Percentiles rank a stretch among this genome's conserved stretches.
Evolutionary conservation across 768 basidiomycete genomes (phyloP).

Genomic region (Cubamyces sp.): DNA sequence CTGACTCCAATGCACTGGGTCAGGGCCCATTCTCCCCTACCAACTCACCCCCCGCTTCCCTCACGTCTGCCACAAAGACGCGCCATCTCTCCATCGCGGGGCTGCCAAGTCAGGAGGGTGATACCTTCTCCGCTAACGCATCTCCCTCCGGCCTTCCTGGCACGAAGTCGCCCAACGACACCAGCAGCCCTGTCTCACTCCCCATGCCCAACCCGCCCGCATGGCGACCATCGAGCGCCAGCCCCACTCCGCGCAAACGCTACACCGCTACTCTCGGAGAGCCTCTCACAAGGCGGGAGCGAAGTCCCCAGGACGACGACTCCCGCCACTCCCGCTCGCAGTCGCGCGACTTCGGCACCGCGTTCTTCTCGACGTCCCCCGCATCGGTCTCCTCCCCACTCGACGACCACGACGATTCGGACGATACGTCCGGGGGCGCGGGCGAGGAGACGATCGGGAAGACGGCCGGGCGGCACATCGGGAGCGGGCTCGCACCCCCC

Average conservation of each 20-base stretch:
- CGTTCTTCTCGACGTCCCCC: constrained; percentile 47
- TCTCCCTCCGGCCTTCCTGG: constrained; percentile 32
- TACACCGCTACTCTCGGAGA: constrained; percentile 87
- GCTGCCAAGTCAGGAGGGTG: constrained; percentile 37
- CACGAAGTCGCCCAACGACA: constrained; percentile 21
- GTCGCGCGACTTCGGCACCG: constrained; percentile 42
- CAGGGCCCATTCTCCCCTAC: constrained; percentile 54
- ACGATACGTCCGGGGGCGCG: constrained; percentile 43
- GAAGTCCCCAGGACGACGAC: constrained; percentile 34
- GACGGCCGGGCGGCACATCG: constrained; percentile 36
- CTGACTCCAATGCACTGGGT: constrained; percentile 43
- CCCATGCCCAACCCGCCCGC: constrained; percentile 47
- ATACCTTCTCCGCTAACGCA: constrained; percentile 17
- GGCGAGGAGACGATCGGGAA: constrained; percentile 67
- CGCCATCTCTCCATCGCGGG: constrained; percentile 56
- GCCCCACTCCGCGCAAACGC: constrained; percentile 71
- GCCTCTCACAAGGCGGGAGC: constrained; percentile 51
- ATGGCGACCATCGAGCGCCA: constrained; percentile 58
- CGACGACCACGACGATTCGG: constrained; percentile 39
- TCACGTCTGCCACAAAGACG: constrained; percentile 34
- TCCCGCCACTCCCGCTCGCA: constrained; percentile 32
- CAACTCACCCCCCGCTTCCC: constrained; percentile 48
- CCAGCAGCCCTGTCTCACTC: constrained; percentile 35
- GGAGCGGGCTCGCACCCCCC: constrained; percentile 30
- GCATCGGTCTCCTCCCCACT: constrained; percentile 29